Base-by-base conservation (phyloP, 805 yeast species). In the Cyberlindnera suaveolens region DNA sequence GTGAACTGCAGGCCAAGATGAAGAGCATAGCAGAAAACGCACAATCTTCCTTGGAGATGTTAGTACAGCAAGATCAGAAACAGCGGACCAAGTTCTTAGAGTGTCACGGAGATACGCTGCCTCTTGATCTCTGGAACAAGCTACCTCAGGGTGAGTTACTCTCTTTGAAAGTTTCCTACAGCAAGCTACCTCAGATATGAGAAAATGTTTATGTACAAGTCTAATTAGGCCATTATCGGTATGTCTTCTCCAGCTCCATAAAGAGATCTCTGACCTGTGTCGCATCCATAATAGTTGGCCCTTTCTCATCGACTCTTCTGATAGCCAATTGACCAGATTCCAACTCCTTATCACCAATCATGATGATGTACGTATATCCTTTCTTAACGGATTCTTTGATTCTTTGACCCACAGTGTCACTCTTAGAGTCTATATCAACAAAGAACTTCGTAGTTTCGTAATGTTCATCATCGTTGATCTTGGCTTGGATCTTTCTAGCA, bases 301-400 rank as follows among this genome's bases (percentile, higher is more conserved):
- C 71, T 42, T 80, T 69, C 43, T 67, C 68, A 27, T 68, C 74
- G 31, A 84, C 66, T 6, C 77, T 60, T 57, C 96, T 74, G 9
- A 91, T 72, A 1, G 95, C 79, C 15, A 81, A 66, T 1, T 75
- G 74, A 0, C 76, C 76, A 31, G 64, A 62, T 39, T 72, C 76
- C 7, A 84, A 67, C 61, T 93, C 99, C 50, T 78, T 77, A 52
- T 89, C 96, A 23, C 99, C 99, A 34, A 93, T 74, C 64, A 90
- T 76, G n/a, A 88, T 67, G 37, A 91, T 75, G 56, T 77, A 93
- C 8, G 84, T 82, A 60, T 85, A 89, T 1, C 91, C 88, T 52
- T 80, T 80, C 43, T 63, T 58, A 13, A 83, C 70, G 3, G 95
- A 93, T 42, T 87, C 93, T 54, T 85, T 84, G 40, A 89, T 80